phyloP scores from a whole-genome alignment of 345 rosid species.

The Populus pruinosa region DNA sequence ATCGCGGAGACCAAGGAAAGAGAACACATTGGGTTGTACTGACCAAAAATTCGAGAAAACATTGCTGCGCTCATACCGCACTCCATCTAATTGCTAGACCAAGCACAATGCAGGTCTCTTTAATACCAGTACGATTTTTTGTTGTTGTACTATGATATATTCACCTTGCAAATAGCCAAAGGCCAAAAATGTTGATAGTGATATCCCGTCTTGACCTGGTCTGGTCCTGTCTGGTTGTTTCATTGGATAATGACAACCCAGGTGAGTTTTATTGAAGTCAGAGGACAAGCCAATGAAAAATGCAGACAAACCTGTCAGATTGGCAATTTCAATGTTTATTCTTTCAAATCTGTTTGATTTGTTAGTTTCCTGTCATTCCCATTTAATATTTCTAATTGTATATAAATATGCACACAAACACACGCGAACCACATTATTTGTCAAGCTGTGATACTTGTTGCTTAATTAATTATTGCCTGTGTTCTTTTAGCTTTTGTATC shows the following conservation, averaged over 20 bases:
- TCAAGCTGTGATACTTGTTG: not conserved
- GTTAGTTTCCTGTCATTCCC: not conserved
- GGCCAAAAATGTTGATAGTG: not conserved
- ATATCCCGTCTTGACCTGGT: not conserved
- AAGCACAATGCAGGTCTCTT: not conserved
- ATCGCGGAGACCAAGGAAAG: too few species aligned
- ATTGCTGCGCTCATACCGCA: too few species aligned
- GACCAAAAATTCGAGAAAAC: too few species aligned
- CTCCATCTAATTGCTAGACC: too few species aligned
- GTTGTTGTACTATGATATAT: not conserved
- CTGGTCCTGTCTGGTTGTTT: too few species aligned
- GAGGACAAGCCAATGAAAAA: not conserved
- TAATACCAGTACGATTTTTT: not conserved
- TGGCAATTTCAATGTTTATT: not conserved
- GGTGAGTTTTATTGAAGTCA: not conserved
- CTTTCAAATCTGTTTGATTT: not conserved
- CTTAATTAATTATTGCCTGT: not conserved
- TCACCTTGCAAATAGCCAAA: not conserved
- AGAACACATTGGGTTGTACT: too few species aligned
- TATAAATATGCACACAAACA: too few species aligned
- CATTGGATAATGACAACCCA: not conserved
- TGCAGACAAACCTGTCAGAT: not conserved
- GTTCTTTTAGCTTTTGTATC: conserved; percentile 1
- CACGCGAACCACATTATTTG: not conserved
- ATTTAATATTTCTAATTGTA: not conserved